Base-by-base conservation (phyloP, 2,329 filamentous ascomycete genomes). In the Orbilia ellipsospora region DNA sequence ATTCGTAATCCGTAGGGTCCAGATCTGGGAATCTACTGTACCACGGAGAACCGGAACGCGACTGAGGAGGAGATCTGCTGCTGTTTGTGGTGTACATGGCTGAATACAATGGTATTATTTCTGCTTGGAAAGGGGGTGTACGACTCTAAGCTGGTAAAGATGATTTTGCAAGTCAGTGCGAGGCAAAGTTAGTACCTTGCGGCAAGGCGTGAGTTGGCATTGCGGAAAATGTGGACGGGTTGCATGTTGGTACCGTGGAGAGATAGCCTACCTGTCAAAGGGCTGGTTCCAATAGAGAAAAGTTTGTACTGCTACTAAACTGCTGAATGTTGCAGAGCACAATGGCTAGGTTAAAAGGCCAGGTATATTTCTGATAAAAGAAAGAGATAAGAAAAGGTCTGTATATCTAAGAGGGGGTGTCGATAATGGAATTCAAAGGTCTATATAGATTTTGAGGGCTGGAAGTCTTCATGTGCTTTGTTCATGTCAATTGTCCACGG, bases 31-130 rank as follows among this genome's bases (percentile, higher is more conserved):
- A 75, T 16, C 60, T 54, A 23, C 44, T n/a, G 59, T 69, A 75
- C 72, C 72, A 75, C 23, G 56, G 72, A 12, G 72, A 69, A 26
- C 42, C 10, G 40, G 72, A 68, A 4, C 72, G 72, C 60, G 64
- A 55, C 40, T 64, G 72, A 31, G 64, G 72, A n/a, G 64, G 57
- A 2, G 72, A 75, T 31, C 64, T 63, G 57, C 28, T 65, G 40
- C 57, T 75, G 15, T 18, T 26, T 5, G 62, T 48, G 31, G 31
- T 40, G 31, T 69, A 59, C 72, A 75, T 75, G 31, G 26, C 31
- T 40, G 26, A n/a, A 23, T 51, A 26, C 26, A 51, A 60, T 15
- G 20, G 23, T 16, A 31, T 59, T 50, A 26, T 56, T 15, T 23
- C 13, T 52, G 8, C 23, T 45, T 15, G 16, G 36, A 65, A 45